phyloP scores from a whole-genome alignment of 2,329 filamentous ascomycete species.

The Orbilia javanica region DNA sequence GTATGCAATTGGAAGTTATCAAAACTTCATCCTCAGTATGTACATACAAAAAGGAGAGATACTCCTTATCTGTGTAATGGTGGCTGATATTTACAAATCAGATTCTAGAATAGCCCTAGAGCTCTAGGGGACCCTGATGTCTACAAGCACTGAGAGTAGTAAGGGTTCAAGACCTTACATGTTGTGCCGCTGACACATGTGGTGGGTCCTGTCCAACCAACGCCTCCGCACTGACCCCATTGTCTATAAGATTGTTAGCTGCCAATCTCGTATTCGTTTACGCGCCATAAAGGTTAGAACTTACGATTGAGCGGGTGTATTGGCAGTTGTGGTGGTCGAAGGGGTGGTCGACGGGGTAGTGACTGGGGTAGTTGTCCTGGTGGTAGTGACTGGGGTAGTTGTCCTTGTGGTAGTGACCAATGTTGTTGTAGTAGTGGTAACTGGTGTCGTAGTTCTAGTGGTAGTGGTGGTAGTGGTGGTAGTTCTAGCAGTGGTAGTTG shows the following conservation, averaged over 20 bases:
- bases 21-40: constrained; percentile 16
- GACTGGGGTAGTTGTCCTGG: background rate
- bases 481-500: constrained; percentile 34
- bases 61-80: background rate
- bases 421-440: background rate
- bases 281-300: background rate
- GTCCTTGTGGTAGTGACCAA: background rate
- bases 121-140: background rate
- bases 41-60: background rate
- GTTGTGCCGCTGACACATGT: constrained; percentile 58
- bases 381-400: background rate
- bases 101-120: background rate
- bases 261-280: background rate
- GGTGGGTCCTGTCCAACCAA: constrained; percentile 59
- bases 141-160: constrained; percentile 49
- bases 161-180: constrained; percentile 60
- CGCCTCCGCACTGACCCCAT: constrained; percentile 53
- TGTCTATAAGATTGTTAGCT: constrained; percentile 32
- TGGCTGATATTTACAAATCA: constrained; percentile 10
- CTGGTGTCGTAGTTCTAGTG: background rate
- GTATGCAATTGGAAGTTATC: constrained; percentile 12
- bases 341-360: background rate
- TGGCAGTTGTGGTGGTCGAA: constrained; percentile 15
- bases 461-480: constrained; percentile 17
- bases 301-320: constrained; percentile 29